Conservation (phyloP, 176 grass and related monocot species). For the Tillandsia fasciculata region DNA sequence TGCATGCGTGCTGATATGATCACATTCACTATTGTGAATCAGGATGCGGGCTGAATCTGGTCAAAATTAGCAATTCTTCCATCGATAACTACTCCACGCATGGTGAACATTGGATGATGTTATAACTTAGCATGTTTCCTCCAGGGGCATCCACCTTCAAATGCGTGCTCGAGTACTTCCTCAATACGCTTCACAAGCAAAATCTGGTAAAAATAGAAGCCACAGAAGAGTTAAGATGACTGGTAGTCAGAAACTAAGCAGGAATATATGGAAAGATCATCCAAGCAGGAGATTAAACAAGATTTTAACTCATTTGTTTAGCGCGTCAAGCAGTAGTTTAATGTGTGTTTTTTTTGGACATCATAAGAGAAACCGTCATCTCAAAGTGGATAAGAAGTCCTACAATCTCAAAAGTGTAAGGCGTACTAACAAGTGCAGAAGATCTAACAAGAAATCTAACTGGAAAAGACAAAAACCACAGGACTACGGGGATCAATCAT, state of each 20-base stretch:
- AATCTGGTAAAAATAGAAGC: slow-evolving; percentile 39
- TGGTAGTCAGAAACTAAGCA: background rate
- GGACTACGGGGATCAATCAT: too few relatives aligned
- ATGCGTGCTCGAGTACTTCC: slow-evolving; percentile 87
- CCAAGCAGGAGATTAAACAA: background rate
- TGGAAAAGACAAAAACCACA: too few relatives aligned
- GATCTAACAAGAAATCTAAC: too few relatives aligned
- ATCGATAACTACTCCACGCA: background rate
- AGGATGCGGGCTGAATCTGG: slow-evolving; percentile 1
- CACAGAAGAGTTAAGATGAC: background rate
- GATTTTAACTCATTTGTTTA: too few relatives aligned
- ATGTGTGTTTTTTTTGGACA: too few relatives aligned
- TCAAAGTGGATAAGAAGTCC: too few relatives aligned
- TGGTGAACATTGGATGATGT: slow-evolving; percentile 9
- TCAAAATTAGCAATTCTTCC: background rate
- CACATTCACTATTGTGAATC: background rate
- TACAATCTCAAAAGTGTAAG: too few relatives aligned
- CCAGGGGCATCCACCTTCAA: slow-evolving; percentile 62
- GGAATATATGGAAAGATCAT: background rate
- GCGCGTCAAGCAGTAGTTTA: too few relatives aligned
- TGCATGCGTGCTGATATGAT: background rate
- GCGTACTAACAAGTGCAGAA: too few relatives aligned
- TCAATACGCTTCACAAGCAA: slow-evolving; percentile 85
- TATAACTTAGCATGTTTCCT: slow-evolving; percentile 65
- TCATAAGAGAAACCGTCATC: too few relatives aligned